Conservation (phyloP, 352 stramenopile species). For the Thalassiosira livingstoniorum region DNA sequence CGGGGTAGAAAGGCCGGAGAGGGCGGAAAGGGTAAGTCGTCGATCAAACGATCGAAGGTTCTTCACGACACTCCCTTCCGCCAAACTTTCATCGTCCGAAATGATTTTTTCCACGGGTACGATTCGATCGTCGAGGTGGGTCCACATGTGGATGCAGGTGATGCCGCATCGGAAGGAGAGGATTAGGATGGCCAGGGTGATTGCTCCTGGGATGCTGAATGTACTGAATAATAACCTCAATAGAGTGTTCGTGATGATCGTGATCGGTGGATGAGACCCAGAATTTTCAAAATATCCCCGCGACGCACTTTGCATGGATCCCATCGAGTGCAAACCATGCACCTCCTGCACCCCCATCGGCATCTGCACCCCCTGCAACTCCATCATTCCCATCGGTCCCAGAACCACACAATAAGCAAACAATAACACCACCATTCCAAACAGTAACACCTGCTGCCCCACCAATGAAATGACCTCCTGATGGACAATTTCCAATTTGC, state of each 20-base stretch:
- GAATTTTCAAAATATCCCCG: too few relatives aligned
- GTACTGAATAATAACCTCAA: too few relatives aligned
- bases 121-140: slow-evolving; percentile 6
- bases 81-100: slow-evolving; percentile 19
- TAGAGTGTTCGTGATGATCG: too few relatives aligned
- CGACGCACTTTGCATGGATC: too few relatives aligned
- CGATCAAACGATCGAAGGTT: too few relatives aligned
- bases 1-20: too few relatives aligned
- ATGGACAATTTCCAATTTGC: slow-evolving; percentile 56
- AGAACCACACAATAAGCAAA: slow-evolving; percentile 13
- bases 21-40: background rate
- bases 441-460: slow-evolving; percentile 38
- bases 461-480: slow-evolving; percentile 39
- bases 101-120: slow-evolving; percentile 14
- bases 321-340: too few relatives aligned
- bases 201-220: slow-evolving; percentile 6
- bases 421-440: slow-evolving; percentile 20
- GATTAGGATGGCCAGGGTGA: slow-evolving; percentile 15
- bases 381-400: background rate
- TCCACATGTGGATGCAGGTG: slow-evolving; percentile 25
- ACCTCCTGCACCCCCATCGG: background rate
- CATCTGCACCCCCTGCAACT: slow-evolving; percentile 1
- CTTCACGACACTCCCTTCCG: background rate
- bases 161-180: slow-evolving; percentile 3
- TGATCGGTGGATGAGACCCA: too few relatives aligned